Base-by-base conservation (phyloP, 2,329 filamentous ascomycete genomes). In the Phoma sp. region DNA sequence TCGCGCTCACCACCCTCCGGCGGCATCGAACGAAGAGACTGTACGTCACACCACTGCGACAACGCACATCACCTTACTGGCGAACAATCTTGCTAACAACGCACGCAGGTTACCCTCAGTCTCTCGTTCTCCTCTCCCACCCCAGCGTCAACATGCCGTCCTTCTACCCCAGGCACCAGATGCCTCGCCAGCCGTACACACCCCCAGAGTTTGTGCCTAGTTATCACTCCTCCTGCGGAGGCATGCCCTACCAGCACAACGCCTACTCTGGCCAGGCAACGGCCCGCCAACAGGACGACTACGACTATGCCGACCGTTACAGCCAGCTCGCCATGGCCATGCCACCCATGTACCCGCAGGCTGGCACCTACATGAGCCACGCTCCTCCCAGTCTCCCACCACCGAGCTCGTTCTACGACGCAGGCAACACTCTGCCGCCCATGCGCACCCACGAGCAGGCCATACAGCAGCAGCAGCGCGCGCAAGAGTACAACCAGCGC, bases 131-230 rank as follows among this genome's bases (percentile, higher is more conserved):
- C 61, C 63, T 64, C 64, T 70, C 60, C 67, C 62, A 64, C 60
- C 61, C 61, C 59, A 60, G 60, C 61, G 65, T 68, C 69, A 76
- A 64, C 71, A 83, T 83, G 80, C 80, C 80, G 62, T 78, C 78
- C 65, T 81, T 81, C 69, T 81, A 81, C 65, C 76, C 77, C 45
- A 74, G 77, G 53, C 76, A 77, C 59, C 69, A 74, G 57, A 68
- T 76, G 72, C 73, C 74, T 47, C 69, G 74, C 59, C 72, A 74
- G 56, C 69, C 79, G 40, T 75, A 81, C 56, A 82, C 80, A 42
- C 80, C 80, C 10, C 80, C 80, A 54, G 80, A 81, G 64, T 79
- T 77, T 57, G 69, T 77, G 34, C 74, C 76, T 30, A 76, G 66
- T 61, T 77, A 76, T 66, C 69, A 76, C 59, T 76, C 75, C 56